Evolutionary conservation across 176 grass and related monocot genomes (phyloP).

Genomic region (Avena eriantha): DNA sequence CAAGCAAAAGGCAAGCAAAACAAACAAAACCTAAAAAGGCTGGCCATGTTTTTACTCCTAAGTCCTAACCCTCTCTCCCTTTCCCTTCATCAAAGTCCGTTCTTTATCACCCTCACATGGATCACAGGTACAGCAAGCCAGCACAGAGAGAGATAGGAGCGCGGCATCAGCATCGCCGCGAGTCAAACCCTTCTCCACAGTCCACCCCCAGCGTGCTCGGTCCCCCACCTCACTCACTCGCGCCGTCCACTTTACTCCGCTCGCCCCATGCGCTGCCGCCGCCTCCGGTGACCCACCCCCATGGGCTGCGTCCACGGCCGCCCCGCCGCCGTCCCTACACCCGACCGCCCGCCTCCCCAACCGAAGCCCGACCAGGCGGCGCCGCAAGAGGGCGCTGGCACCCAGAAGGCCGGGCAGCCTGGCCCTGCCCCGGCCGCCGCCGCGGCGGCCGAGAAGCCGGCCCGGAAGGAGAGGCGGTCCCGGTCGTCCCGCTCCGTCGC

Average conservation of each 20-base stretch:
- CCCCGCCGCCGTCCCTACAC: constrained; percentile 45
- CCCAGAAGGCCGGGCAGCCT: constrained; percentile 23
- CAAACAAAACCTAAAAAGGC: neutral
- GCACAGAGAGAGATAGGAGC: neutral
- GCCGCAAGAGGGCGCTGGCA: constrained; percentile 23
- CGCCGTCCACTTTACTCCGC: constrained; percentile 24
- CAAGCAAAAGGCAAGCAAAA: neutral
- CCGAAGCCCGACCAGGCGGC: constrained; percentile 39
- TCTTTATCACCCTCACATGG: constrained; percentile 27
- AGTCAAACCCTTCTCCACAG: constrained; percentile 54
- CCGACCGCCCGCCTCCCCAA: constrained; percentile 44
- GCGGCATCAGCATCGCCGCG: constrained; percentile 30
- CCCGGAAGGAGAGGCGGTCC: constrained; percentile 44
- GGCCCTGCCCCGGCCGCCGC: neutral
- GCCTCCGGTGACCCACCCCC: constrained; percentile 49
- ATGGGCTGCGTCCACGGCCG: constrained; percentile 87
- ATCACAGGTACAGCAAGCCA: neutral
- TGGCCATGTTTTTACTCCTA: constrained; percentile 9
- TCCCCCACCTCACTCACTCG: neutral
- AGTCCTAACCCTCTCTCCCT: neutral
- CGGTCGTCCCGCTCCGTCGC: constrained; percentile 39
- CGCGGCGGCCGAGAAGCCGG: constrained; percentile 35
- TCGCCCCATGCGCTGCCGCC: constrained; percentile 45
- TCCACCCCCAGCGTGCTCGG: constrained; percentile 16
- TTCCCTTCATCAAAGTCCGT: neutral